Base-by-base conservation (phyloP, 495 filamentous ascomycete species). In the Amniculicola lignicola region DNA sequence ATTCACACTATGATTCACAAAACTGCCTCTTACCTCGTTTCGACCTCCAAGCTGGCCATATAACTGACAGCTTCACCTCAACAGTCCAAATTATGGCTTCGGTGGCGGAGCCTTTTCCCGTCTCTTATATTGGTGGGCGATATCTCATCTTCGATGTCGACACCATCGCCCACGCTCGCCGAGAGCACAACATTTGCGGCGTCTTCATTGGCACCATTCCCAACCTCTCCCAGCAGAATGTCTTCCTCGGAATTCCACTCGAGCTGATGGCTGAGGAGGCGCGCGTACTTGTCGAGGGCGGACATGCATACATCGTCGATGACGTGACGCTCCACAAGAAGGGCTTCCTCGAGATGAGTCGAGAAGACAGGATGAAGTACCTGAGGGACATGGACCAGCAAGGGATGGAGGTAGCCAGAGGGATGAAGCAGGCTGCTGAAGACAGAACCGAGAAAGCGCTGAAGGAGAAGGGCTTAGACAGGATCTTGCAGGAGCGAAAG, bases 191-290 rank as follows among this genome's bases (percentile, higher is more conserved):
- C 69, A 94, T 96, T 64, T 89, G 88, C 63, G 90, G 90, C 44
- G 88, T 93, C 19, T 74, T 96, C 41, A 85, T 86, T 40, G 93
- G 93, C 36, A 88, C 86, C 2, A 82, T 96, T 35, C 90, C 94
- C 2, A 93, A 96, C 71, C 81, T 86, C 36, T 90, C 92, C 4
- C 89, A 92, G 62, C 93, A 98, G 70, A 98, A 96, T 75, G 78
- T 96, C 44, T 96, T 97, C 68, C 78, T 90, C 52, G 89, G 93
- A 16, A 70, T 97, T 29, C 93, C 93, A 1, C 64, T 96, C 31
- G 85, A 96, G 73, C 74, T 98, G 35, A 89, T 92, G 79, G 84
- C 88, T 0, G 93, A 97, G 69, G 93, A 98, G 73, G 90, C 84
- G 2, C 79, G 82, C 50, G 67, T 95, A 50, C 79, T 98, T 27